These are phyloP conservation scores for Daldinia decipiens DNA, from an alignment of 495 filamentous ascomycete genomes.

Conservation along the genomic window DNA sequence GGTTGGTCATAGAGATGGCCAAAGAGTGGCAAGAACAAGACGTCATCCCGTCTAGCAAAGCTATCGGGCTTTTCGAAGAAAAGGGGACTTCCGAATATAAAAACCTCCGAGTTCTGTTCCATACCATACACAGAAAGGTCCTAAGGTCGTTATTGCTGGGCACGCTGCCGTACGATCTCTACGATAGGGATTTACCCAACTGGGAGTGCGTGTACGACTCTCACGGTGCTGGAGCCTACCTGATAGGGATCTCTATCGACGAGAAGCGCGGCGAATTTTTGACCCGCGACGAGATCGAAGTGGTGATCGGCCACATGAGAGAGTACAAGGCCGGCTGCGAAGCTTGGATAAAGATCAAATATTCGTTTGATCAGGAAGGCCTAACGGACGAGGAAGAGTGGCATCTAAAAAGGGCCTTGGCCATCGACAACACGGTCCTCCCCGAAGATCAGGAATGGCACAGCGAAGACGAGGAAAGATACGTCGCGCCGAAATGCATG, in stretches of 20 bases:
- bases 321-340: not conserved
- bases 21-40: not conserved
- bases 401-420: not conserved
- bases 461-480: not conserved
- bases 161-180: not conserved
- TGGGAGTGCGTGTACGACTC: not conserved
- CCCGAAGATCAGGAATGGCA: not conserved
- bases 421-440: not conserved
- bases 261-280: not conserved
- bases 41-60: not conserved
- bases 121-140: not conserved
- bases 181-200: not conserved
- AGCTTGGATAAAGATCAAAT: not conserved
- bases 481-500: not conserved
- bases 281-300: not conserved
- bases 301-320: not conserved
- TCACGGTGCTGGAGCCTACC: not conserved
- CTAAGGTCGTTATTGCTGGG: not conserved
- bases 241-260: not conserved
- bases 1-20: not conserved
- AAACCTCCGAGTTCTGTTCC: not conserved
- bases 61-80: not conserved
- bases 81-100: not conserved
- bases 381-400: not conserved
- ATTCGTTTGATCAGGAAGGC: not conserved